Evolutionary conservation across 2,329 filamentous ascomycete species (phyloP).

Genomic region (Claviceps purpurea): DNA sequence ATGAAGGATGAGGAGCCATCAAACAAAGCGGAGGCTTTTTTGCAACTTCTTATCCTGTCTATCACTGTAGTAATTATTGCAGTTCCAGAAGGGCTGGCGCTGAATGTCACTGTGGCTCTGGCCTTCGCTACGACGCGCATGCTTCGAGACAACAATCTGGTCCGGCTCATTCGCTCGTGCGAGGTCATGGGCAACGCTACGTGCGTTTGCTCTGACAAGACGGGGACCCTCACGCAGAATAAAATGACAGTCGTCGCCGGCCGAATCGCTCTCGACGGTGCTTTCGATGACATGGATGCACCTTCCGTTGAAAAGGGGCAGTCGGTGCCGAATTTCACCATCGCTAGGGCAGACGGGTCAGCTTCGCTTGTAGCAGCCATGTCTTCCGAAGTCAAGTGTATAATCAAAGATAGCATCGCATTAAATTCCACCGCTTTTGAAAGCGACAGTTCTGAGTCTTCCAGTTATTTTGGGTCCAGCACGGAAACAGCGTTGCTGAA

Average conservation of each 20-base stretch:
- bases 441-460: constrained; percentile 22
- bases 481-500: constrained; percentile 40
- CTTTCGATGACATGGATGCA: constrained; percentile 23
- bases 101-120: constrained; percentile 47
- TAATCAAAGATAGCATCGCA: constrained; percentile 27
- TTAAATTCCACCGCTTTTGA: constrained; percentile 43
- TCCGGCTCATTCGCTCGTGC: constrained; percentile 44
- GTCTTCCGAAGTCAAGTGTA: constrained; percentile 18
- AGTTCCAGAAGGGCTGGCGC: constrained; percentile 45
- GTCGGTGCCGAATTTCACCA: constrained; percentile 11
- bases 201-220: constrained; percentile 53
- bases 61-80: constrained; percentile 47
- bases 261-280: constrained; percentile 30
- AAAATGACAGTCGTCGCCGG: constrained; percentile 49
- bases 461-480: constrained; percentile 38
- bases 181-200: constrained; percentile 54
- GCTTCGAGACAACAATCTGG: constrained; percentile 49
- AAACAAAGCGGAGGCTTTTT: constrained; percentile 41
- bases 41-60: constrained; percentile 44
- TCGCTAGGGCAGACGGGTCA: constrained; percentile 15
- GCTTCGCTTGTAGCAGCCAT: constrained; percentile 17
- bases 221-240: constrained; percentile 50
- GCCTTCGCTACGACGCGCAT: constrained; percentile 50
- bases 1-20: constrained; percentile 27
- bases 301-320: constrained; percentile 9